phyloP scores from a whole-genome alignment of 345 rosid species.

The Bretschneidera sinensis region DNA sequence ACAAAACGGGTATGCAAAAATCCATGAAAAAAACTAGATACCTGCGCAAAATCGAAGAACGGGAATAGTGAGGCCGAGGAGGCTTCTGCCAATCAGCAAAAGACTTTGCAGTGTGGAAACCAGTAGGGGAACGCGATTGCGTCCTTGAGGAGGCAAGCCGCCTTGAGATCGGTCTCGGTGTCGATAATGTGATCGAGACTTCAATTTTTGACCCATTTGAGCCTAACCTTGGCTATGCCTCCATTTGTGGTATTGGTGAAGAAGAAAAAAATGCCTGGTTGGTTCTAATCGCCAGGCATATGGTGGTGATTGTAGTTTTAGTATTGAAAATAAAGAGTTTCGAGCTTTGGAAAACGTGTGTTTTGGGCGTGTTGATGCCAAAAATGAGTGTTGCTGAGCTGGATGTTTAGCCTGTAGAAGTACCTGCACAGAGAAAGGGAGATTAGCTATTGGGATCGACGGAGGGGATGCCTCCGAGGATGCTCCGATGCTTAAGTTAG shows the following conservation, averaged over 20 bases:
- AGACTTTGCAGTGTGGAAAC: conserved; percentile 85
- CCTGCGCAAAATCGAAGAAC: conserved; percentile 94
- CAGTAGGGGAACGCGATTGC: conserved; percentile 81
- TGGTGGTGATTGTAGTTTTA: conserved; percentile 4
- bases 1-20: not conserved
- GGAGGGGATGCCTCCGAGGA: too few species aligned
- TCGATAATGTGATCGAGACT: conserved; percentile 82
- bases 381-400: too few species aligned
- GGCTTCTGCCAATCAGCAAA: conserved; percentile 88
- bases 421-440: too few species aligned
- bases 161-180: conserved; percentile 80
- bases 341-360: conserved; percentile 27
- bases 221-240: conserved; percentile 59
- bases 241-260: conserved; percentile 41
- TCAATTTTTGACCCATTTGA: conserved; percentile 91
- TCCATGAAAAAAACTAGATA: conserved; percentile 12
- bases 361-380: not conserved
- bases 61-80: conserved; percentile 91
- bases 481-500: too few species aligned
- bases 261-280: not conserved
- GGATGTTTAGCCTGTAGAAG: too few species aligned
- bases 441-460: too few species aligned
- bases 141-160: conserved; percentile 87
- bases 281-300: not conserved
- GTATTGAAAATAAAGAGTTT: conserved; percentile 19